These are phyloP conservation scores for Aspergillus aculeatus DNA, from an alignment of 2,329 filamentous ascomycete species.

Conservation along the genomic window DNA sequence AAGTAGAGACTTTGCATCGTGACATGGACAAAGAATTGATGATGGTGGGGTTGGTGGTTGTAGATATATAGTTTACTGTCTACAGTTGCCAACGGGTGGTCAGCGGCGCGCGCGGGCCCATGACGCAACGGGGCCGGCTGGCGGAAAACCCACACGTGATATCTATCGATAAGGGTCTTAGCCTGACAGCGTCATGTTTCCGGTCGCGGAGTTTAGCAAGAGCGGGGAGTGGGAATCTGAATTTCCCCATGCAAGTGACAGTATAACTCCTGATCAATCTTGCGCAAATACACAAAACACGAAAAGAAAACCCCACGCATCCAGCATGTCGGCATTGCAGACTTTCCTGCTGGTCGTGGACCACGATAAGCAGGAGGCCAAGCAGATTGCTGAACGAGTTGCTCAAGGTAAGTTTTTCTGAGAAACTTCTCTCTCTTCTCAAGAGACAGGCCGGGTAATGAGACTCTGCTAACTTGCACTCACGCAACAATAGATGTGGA, in stretches of 20 bases:
- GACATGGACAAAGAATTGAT: neutral
- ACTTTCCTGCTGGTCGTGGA: constrained; percentile 50
- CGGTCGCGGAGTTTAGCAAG: constrained; percentile 13
- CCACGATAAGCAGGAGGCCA: constrained; percentile 47
- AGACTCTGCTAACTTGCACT: too few relatives aligned
- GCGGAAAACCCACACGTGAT: constrained; percentile 16
- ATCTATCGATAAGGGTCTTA: constrained; percentile 26
- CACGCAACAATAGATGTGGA: constrained; percentile 51
- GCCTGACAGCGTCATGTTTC: constrained; percentile 20
- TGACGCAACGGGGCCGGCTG: constrained; percentile 21
- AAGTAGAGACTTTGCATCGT: constrained; percentile 13
- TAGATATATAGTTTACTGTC: neutral
- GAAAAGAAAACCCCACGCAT: neutral
- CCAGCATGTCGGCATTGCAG: constrained; percentile 49
- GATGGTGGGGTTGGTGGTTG: neutral
- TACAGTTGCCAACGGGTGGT: neutral
- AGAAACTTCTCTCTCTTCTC: constrained; percentile 7
- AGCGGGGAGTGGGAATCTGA: constrained; percentile 4
- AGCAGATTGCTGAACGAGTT: constrained; percentile 44
- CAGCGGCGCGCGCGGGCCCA: constrained; percentile 5
- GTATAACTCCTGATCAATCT: too few relatives aligned
- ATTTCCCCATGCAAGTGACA: too few relatives aligned
- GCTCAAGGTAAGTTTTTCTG: constrained; percentile 40
- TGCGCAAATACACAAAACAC: too few relatives aligned
- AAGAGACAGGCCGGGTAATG: neutral